A percentile compares a stretch with the other conserved stretches of the same genome.
These are phyloP conservation scores for Auricularia sp. DNA, from an alignment of 768 basidiomycete genomes.

Conservation along the genomic window DNA sequence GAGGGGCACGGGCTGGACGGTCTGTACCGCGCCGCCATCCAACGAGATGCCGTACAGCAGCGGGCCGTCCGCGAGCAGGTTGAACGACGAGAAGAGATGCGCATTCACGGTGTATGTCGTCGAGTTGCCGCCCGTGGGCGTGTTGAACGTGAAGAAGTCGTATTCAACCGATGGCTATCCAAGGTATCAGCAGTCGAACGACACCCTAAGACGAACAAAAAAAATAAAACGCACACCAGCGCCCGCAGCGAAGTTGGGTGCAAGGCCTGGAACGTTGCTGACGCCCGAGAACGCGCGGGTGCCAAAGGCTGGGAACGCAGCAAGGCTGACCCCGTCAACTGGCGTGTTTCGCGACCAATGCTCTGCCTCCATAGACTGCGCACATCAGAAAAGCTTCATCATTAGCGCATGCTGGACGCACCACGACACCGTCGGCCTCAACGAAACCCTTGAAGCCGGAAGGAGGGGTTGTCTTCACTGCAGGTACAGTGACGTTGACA, in stretches of 20 bases:
- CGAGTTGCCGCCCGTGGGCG: conserved; percentile 32
- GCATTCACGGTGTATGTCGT: conserved; percentile 29
- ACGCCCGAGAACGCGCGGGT: conserved; percentile 46
- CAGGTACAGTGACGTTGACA: conserved; percentile 18
- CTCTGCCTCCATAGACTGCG: conserved; percentile 49
- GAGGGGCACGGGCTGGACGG: conserved; percentile 23
- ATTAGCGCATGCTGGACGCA: not conserved
- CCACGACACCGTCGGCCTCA: conserved; percentile 49
- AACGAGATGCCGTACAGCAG: conserved; percentile 43
- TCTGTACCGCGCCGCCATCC: conserved; percentile 26
- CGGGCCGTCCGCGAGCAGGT: conserved; percentile 40
- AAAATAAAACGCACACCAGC: conserved; percentile 43
- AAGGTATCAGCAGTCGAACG: not conserved
- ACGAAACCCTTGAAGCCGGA: conserved; percentile 49
- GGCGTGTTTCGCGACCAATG: conserved; percentile 41
- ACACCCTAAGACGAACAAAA: not conserved
- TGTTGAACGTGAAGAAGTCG: conserved; percentile 55
- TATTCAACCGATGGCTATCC: conserved; percentile 30
- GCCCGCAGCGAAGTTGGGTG: conserved; percentile 50
- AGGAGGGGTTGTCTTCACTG: conserved; percentile 27
- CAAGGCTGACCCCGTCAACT: conserved; percentile 47
- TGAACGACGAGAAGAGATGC: conserved; percentile 43
- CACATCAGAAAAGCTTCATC: not conserved
- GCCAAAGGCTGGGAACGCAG: conserved; percentile 50
- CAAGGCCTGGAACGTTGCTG: conserved; percentile 44